phyloP scores from a whole-genome alignment of 2,329 filamentous ascomycete genomes.

The Cytospora mali region DNA sequence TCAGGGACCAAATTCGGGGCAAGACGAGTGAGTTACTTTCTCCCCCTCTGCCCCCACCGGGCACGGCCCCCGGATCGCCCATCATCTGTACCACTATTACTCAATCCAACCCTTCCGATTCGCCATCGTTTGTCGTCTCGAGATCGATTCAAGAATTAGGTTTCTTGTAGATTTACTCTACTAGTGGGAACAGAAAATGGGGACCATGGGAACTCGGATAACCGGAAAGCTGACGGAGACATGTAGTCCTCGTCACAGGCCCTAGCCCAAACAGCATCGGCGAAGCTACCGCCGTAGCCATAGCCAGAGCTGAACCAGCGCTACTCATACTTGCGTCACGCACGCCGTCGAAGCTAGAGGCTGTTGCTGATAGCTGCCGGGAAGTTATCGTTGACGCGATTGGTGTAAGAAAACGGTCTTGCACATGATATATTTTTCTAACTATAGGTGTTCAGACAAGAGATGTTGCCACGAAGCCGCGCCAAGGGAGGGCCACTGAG shows the following conservation, averaged over 20 bases:
- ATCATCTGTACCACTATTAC: conserved; percentile 17
- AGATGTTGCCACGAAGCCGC: too few species aligned
- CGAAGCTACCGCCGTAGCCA: conserved; percentile 37
- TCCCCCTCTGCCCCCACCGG: conserved; percentile 4
- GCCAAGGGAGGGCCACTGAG: conserved; percentile 26
- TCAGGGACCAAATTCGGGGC: conserved; percentile 27
- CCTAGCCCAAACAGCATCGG: conserved; percentile 42
- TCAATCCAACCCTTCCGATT: not conserved
- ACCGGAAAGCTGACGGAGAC: conserved; percentile 1
- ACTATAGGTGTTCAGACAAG: conserved; percentile 8
- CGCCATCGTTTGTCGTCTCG: not conserved
- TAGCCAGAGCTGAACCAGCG: conserved; percentile 39
- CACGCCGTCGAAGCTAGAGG: conserved; percentile 37
- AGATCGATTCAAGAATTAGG: not conserved
- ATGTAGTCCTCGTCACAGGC: conserved; percentile 44
- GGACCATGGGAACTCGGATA: conserved; percentile 3
- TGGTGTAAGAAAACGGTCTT: conserved; percentile 3
- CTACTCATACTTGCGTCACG: conserved; percentile 45
- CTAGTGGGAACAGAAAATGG: not conserved
- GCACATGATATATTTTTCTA: not conserved
- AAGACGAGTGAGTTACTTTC: conserved; percentile 24
- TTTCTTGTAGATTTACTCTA: not conserved
- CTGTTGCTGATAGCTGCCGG: conserved; percentile 33
- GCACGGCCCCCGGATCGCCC: conserved; percentile 18
- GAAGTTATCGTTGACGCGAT: conserved; percentile 10